Evolutionary conservation across 768 basidiomycete species (phyloP).

Genomic region (Russula emetica): DNA sequence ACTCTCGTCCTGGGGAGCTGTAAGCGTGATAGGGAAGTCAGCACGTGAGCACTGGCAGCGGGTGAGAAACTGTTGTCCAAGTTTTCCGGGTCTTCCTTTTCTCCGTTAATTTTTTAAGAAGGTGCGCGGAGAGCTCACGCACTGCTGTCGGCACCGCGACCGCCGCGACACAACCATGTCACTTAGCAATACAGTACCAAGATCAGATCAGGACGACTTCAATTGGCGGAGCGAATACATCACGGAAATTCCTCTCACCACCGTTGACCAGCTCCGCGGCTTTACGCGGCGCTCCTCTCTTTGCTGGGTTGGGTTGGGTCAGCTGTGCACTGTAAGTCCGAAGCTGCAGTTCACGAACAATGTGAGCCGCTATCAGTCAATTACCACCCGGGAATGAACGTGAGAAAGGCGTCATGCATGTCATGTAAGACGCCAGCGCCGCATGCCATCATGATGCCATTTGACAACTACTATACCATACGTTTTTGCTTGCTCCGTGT

Average conservation of each 20-base stretch:
- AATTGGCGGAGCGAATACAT: too few species aligned
- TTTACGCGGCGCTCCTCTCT: not conserved
- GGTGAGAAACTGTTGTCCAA: not conserved
- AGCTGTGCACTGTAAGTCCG: not conserved
- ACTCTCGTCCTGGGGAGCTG: not conserved
- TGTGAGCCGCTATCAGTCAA: not conserved
- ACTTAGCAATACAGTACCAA: too few species aligned
- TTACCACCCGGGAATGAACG: not conserved
- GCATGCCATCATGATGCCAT: not conserved
- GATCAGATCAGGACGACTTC: not conserved
- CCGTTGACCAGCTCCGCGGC: not conserved
- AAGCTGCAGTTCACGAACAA: not conserved
- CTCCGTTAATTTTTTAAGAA: not conserved
- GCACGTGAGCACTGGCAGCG: not conserved
- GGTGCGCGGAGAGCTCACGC: not conserved
- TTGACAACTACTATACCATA: too few species aligned
- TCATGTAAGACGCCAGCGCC: not conserved
- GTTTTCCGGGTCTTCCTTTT: not conserved
- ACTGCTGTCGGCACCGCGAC: not conserved
- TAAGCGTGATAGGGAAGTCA: too few species aligned
- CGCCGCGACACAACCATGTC: not conserved
- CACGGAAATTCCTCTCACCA: not conserved
- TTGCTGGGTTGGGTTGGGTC: not conserved
- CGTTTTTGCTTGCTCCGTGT: not conserved
- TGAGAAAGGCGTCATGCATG: slow-evolving; percentile 3